phyloP scores from a whole-genome alignment of 2,329 filamentous ascomycete species.

The Trichophyton schoenleinii region DNA sequence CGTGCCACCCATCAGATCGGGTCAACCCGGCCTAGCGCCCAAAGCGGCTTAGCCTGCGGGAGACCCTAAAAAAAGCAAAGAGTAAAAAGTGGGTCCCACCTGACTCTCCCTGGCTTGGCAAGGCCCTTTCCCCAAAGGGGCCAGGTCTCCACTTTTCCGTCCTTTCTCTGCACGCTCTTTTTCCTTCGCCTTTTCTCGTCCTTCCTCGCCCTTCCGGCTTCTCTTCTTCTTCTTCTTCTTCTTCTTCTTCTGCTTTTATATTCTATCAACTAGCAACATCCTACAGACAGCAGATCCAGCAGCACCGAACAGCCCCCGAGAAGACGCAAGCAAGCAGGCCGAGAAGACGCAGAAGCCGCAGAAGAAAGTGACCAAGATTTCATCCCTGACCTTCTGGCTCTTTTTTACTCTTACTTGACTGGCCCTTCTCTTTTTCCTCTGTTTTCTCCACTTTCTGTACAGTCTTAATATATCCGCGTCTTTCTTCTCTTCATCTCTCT shows the following conservation, averaged over 20 bases:
- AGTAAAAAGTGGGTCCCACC: neutral
- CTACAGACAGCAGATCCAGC: too few species aligned
- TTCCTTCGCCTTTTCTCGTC: neutral
- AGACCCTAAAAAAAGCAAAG: neutral
- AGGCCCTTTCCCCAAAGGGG: neutral
- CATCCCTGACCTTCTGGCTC: too few species aligned
- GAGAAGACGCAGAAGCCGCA: too few species aligned
- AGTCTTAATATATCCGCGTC: neutral
- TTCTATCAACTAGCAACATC: too few species aligned
- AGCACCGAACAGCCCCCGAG: too few species aligned
- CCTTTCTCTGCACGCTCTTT: neutral
- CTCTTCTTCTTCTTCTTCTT: neutral
- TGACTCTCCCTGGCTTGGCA: neutral
- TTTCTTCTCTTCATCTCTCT: neutral
- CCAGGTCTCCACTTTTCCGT: neutral
- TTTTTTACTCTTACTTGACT: too few species aligned
- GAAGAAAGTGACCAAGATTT: too few species aligned
- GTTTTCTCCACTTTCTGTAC: too few species aligned
- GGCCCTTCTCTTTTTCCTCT: too few species aligned
- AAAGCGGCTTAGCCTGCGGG: neutral
- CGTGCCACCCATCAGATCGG: neutral
- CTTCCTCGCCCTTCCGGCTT: neutral
- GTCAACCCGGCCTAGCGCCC: slow-evolving; percentile 1
- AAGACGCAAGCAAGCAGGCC: too few species aligned
- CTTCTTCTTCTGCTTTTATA: neutral